Conservation (phyloP, 768 basidiomycete genomes). For the Boletus sp. region DNA sequence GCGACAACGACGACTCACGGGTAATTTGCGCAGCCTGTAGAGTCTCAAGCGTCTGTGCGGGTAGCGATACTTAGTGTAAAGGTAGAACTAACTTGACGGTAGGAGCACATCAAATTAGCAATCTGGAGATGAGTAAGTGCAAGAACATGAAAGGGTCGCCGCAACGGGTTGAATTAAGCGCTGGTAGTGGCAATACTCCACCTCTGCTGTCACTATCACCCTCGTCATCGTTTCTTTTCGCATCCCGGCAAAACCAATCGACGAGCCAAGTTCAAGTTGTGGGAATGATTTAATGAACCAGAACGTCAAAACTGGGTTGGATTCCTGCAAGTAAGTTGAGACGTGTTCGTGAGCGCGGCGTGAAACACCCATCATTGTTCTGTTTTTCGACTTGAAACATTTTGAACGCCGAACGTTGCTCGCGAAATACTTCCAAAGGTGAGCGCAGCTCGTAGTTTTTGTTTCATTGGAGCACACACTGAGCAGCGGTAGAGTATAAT, state of each 20-base stretch:
- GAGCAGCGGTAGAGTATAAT: not conserved
- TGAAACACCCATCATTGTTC: not conserved
- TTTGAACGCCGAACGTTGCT: not conserved
- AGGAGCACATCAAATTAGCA: not conserved
- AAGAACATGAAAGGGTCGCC: not conserved
- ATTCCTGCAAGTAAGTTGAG: not conserved
- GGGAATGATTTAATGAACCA: conserved; percentile 10
- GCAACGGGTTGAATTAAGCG: not conserved
- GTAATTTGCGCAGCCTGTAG: too few species aligned
- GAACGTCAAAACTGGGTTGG: not conserved
- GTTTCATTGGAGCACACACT: not conserved
- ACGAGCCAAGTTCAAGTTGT: not conserved
- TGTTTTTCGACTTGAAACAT: not conserved
- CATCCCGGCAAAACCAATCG: conserved; percentile 3
- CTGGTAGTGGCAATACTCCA: not conserved
- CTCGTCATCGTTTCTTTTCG: not conserved
- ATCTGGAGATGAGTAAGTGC: not conserved
- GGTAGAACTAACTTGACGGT: not conserved
- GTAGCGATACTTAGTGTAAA: not conserved
- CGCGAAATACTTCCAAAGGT: conserved; percentile 9
- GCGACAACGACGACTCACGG: too few species aligned
- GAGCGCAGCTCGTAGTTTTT: not conserved
- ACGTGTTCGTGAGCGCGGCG: not conserved
- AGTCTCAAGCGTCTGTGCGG: not conserved
- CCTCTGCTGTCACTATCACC: conserved; percentile 4